Evolutionary conservation across 2,329 filamentous ascomycete genomes (phyloP).

Genomic region (Beauveria pseudobassiana): DNA sequence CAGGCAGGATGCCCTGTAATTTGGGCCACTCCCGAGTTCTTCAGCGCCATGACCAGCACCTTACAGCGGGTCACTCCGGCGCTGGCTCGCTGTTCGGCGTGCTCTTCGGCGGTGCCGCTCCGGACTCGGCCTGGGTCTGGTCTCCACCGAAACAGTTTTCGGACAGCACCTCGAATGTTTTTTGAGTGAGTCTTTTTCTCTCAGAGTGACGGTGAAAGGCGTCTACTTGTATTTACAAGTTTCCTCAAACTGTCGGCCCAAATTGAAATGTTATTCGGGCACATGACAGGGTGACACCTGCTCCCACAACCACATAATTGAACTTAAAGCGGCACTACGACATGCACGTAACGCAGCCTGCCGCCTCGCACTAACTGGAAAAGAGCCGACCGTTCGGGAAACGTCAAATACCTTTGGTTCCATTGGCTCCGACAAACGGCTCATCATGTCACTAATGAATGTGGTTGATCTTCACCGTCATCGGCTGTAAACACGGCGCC

Average conservation of each 20-base stretch:
- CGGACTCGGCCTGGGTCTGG: background rate
- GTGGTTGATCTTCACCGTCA: background rate
- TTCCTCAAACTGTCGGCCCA: background rate
- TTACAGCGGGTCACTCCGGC: background rate
- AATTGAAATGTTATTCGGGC: too few relatives aligned
- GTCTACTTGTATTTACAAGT: too few relatives aligned
- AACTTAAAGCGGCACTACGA: background rate
- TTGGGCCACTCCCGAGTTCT: background rate
- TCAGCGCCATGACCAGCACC: background rate
- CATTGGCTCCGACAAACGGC: constrained; percentile 11
- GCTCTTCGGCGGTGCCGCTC: background rate
- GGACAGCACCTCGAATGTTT: background rate
- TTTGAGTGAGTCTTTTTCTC: too few relatives aligned
- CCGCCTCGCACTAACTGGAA: background rate
- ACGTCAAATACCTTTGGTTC: constrained; percentile 6
- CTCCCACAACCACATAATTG: too few relatives aligned
- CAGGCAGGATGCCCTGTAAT: background rate
- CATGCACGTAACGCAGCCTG: background rate
- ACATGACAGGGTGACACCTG: too few relatives aligned
- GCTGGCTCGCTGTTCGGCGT: constrained; percentile 2
- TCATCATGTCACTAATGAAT: too few relatives aligned
- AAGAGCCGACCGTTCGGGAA: constrained; percentile 9
- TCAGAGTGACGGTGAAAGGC: too few relatives aligned
- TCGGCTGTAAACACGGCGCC: background rate
- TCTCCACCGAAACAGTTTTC: background rate